These are phyloP conservation scores for Boletus rex-veris DNA, from an alignment of 768 basidiomycete species.

Conservation along the genomic window DNA sequence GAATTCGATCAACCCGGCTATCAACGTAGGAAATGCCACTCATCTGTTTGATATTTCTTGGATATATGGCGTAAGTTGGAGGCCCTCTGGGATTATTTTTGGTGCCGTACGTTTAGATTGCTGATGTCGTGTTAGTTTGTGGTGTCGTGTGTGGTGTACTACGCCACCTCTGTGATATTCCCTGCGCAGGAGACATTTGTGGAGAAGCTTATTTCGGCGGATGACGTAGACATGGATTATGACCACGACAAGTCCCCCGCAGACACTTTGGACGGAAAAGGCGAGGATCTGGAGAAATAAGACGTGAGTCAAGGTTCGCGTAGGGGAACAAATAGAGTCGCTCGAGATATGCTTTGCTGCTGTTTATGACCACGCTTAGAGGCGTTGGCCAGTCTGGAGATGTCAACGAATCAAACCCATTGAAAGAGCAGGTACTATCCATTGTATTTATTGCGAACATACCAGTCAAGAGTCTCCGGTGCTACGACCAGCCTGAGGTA, in stretches of 20 bases:
- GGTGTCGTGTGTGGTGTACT: constrained; percentile 29
- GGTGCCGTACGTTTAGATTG: background rate
- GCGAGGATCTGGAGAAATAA: constrained; percentile 4
- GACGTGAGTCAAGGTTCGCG: background rate
- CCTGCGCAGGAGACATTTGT: constrained; percentile 30
- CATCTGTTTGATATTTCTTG: constrained; percentile 71
- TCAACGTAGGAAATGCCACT: constrained; percentile 57
- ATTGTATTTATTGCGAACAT: too few species aligned
- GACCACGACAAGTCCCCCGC: background rate
- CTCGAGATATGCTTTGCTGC: too few species aligned
- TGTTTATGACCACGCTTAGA: too few species aligned
- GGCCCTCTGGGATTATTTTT: background rate
- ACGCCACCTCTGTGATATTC: constrained; percentile 29
- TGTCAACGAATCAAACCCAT: too few species aligned
- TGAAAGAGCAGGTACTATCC: too few species aligned
- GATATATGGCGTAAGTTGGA: constrained; percentile 65
- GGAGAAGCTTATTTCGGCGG: constrained; percentile 27
- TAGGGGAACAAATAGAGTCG: background rate
- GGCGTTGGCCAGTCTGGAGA: too few species aligned
- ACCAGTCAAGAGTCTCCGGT: too few species aligned
- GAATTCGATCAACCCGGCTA: constrained; percentile 62
- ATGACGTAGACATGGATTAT: constrained; percentile 10
- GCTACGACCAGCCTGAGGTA: background rate
- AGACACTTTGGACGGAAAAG: background rate
- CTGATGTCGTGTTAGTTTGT: constrained; percentile 18